Evolutionary conservation across 2,329 filamentous ascomycete species (phyloP), one percentile per base, ranked within the genome.

Genomic region (Ophiocordyceps unilateralis): DNA sequence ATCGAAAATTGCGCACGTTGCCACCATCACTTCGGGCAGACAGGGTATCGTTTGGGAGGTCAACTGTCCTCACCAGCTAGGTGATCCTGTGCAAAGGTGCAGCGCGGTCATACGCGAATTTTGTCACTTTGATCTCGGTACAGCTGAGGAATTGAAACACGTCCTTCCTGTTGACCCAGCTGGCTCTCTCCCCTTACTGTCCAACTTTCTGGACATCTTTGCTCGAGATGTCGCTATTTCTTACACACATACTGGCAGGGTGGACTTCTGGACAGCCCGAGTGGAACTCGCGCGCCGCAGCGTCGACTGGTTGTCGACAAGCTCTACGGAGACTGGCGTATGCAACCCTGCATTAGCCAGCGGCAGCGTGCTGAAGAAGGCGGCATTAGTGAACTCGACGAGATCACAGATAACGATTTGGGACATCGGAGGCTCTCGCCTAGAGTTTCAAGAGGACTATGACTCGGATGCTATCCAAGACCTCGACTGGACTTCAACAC

Each of bases 401-500:
- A 76, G 80, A 48, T 86, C 81, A 0, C 76, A 78, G 36, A 64
- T 95, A 41, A 93, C 84, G 0, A 93, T 95, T 41, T 95, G 88
- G 89, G 88, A 94, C 54, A 83, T 85, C 11, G 76, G 81, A 48
- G 83, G 81, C 44, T 79, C 79, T 2, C 80, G 86, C 48, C 69
- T 94, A 6, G 88, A 95, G 58, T 87, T 84, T 54, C 74, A 83
- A 47, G 76, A 89, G 52, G 71, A 76, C 24, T 91, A 87, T 49
- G 72, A 81, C 12, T 72, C 81, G 46, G 82, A 91, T 51, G 73
- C 71, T 6, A 86, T 95, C 36, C 78, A 81, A 48, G 88, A 94
- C 58, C 72, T 95, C 12, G 87, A 94, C 58, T 95, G 89, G 89
- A 89, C 87, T 1, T 89, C 84, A 3, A 94, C 88, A 0, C 86